Base-by-base conservation (phyloP, 208 protist species). In the Endotrypanum monterogeii region DNA sequence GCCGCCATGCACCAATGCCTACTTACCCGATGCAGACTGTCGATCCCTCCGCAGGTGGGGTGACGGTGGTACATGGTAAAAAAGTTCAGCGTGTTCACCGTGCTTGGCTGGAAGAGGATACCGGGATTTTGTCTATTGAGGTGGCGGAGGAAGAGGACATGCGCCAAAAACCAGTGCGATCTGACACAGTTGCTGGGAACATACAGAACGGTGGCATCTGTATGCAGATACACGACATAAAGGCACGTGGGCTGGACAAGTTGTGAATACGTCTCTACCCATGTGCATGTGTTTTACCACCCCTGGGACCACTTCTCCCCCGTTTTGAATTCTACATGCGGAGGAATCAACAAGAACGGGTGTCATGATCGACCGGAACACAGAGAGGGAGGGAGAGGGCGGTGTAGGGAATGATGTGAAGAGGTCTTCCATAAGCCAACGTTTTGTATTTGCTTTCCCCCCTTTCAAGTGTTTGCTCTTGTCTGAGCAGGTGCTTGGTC, bases 191-290 rank as follows among this genome's bases (percentile, higher is more conserved):
- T 16, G 84, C 93, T 1, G 56, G 68, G 2, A 85, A 81, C 67
- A 14, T 96, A 18, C 70, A 92, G 79, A 67, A 80, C n/a, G 93
- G 93, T n/a, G 89, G 78, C 23, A 84, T 97, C 65, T 94, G 86
- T 60, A 95, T 97, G 93, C 89, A 97, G 76, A 89, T 97, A 50
- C 84, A 85, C 39, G 89, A 97, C 76, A 97, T 97, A 62, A 95
- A 94, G 65, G 60, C 71, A 32, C 82, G 84, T 37, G 86, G 88
- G 1, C 65, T 93, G 12, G 83, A 89, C 55, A 75, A 84, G 65
- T 60, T 84, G 50, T 80, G 37, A 61, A 18, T 37, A 37, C 14
- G 58, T 28, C 35, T 25, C 1, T 44, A 20, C n/a, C 7, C n/a
- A 37, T 20, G 6, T n/a, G 28, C 35, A 20, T 28, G 35, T n/a